Base-by-base conservation (phyloP, 2,329 filamentous ascomycete genomes). In the Pestalotiopsis sp. region DNA sequence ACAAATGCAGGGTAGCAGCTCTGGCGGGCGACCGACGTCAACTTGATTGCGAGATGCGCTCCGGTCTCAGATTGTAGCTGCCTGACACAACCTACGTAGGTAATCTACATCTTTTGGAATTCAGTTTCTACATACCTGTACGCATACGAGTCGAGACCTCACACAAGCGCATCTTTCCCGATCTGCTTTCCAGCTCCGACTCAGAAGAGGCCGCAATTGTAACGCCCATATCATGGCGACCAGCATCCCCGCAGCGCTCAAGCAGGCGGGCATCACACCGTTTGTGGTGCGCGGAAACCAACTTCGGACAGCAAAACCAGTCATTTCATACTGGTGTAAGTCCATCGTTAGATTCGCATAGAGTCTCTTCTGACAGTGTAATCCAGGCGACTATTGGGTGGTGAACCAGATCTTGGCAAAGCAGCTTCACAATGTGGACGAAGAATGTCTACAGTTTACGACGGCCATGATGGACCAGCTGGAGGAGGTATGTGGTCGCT, bases 291-390 rank as follows among this genome's bases (percentile, higher is more conserved):
- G 95, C 76, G 95, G 94, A 41, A 88, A 89, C 45, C 95, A 99
- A 83, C 88, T 99, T 63, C 92, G 95, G 79, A 87, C 87, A 69
- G 89, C 91, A 77, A 96, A 95, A 81, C 96, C 96, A 9, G 93
- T 96, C 69, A 88, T 98, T 74, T 88, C 95, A 71, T 99, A 98
- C 81, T 98, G 95, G 94, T 96, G 95, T 97, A 87, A 77, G 92
- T 87, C 11, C 4, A 4, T 14, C 4, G 13, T 12, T 61, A 31
- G 25, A 41, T 9, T 3, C 14, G 3, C 38, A 9, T 12, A 57
- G 52, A 56, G 12, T 39, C n/a, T 63, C 69, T 61, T 68, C 71
- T 74, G 25, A 78, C 67, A 11, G 4, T 61, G 27, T 14, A 36
- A 31, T 72, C 74, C 67, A 96, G 94, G 93, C 80, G 92, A 97